Evolutionary conservation across 1,284 basidiomycete species (phyloP).

Genomic region (Apiotrichum akiyoshidainum): DNA sequence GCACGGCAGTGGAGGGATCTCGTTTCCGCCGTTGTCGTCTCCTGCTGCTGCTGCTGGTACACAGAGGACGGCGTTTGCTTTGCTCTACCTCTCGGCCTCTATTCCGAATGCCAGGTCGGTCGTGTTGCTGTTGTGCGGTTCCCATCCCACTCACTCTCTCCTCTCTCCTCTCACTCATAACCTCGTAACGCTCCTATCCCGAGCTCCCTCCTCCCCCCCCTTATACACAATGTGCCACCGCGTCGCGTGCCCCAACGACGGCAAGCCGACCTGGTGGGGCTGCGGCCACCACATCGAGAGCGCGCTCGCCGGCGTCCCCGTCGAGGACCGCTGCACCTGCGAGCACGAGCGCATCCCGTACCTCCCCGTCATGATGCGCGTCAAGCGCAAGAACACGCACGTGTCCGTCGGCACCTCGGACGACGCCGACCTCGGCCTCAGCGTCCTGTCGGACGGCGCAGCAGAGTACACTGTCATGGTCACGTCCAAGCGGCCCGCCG

Average conservation of each 20-base stretch:
- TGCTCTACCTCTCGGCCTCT: no score
- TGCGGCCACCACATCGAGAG: conserved; percentile 1
- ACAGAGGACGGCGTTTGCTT: no score
- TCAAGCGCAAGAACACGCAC: conserved; percentile 15
- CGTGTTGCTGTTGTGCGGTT: no score
- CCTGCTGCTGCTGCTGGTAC: no score
- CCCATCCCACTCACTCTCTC: no score
- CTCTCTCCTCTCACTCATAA: not conserved
- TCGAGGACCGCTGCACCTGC: conserved; percentile 40
- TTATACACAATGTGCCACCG: not conserved
- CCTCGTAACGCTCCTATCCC: not conserved
- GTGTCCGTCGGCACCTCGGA: not conserved
- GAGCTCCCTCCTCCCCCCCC: not conserved
- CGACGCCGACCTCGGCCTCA: not conserved
- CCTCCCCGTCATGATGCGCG: conserved; percentile 41
- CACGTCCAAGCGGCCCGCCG: not conserved
- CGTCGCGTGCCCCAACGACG: conserved; percentile 5
- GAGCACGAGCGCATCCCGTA: conserved; percentile 39
- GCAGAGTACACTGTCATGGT: not conserved
- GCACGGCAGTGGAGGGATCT: no score
- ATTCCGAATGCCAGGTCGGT: no score
- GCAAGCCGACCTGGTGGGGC: conserved; percentile 5
- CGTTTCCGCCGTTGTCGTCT: no score
- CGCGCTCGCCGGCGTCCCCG: conserved; percentile 40
- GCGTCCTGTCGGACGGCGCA: not conserved